These are phyloP conservation scores for Madurella fahalii DNA, from an alignment of 2,329 filamentous ascomycete species.

Conservation along the genomic window DNA sequence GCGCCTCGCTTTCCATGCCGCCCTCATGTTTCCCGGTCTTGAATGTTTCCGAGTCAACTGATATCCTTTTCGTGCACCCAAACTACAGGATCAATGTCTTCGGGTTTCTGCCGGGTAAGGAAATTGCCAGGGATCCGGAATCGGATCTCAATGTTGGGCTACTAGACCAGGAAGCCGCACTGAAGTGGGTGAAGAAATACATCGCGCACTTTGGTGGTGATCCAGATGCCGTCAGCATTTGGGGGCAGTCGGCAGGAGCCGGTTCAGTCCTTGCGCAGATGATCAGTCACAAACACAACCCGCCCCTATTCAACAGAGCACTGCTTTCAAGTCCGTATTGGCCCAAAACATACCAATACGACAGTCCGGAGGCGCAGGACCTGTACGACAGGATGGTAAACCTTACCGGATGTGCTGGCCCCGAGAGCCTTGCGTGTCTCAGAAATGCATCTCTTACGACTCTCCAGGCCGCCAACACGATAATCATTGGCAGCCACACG, in stretches of 20 bases:
- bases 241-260: constrained; percentile 54
- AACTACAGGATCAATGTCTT: constrained; percentile 57
- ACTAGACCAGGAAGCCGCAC: constrained; percentile 46
- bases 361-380: constrained; percentile 46
- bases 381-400: constrained; percentile 45
- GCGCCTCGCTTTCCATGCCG: constrained; percentile 51
- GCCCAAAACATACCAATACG: constrained; percentile 54
- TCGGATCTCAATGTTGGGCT: constrained; percentile 51
- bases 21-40: constrained; percentile 55
- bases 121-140: constrained; percentile 39
- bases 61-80: constrained; percentile 43
- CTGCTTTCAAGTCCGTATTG: constrained; percentile 50
- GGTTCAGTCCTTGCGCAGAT: constrained; percentile 50
- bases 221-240: constrained; percentile 44
- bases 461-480: neutral
- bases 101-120: constrained; percentile 49
- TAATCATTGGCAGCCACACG: neutral
- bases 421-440: constrained; percentile 50
- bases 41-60: constrained; percentile 48
- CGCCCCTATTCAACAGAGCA: constrained; percentile 24
- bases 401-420: constrained; percentile 44
- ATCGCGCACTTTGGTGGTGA: constrained; percentile 48
- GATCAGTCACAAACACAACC: constrained; percentile 28
- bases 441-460: neutral
- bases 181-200: constrained; percentile 46